Conservation (phyloP, 176 grass and related monocot species). For the Rhynchospora breviuscula region DNA sequence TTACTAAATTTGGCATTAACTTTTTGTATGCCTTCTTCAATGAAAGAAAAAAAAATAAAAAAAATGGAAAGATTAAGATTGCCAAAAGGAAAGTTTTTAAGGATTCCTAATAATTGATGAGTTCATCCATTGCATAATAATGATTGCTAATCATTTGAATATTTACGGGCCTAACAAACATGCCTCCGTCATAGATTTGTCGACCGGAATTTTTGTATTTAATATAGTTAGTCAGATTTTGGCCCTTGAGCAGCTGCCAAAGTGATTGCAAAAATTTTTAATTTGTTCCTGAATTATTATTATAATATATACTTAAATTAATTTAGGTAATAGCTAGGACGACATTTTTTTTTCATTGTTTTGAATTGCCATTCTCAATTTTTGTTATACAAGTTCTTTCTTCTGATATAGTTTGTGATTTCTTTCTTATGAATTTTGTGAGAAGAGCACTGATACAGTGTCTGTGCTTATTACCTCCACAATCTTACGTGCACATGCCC, state of each 20-base stretch:
- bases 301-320: neutral
- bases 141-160: slow-evolving; percentile 5
- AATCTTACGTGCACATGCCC: too few species aligned
- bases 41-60: neutral
- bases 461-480: too few species aligned
- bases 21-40: neutral
- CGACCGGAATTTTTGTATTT: neutral
- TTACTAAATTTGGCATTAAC: neutral
- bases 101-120: neutral
- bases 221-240: neutral
- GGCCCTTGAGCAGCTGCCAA: neutral
- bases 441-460: neutral
- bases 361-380: neutral
- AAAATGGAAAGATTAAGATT: neutral
- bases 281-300: neutral
- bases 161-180: neutral
- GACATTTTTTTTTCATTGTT: neutral
- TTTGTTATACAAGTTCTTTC: neutral
- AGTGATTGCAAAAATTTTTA: neutral
- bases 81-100: neutral
- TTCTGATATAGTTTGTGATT: neutral
- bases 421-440: neutral
- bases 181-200: neutral
- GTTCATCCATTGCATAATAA: neutral
- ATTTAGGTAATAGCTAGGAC: neutral